These are phyloP conservation scores for Diaporthe sp. DNA, from an alignment of 2,329 filamentous ascomycete genomes.

Conservation along the genomic window DNA sequence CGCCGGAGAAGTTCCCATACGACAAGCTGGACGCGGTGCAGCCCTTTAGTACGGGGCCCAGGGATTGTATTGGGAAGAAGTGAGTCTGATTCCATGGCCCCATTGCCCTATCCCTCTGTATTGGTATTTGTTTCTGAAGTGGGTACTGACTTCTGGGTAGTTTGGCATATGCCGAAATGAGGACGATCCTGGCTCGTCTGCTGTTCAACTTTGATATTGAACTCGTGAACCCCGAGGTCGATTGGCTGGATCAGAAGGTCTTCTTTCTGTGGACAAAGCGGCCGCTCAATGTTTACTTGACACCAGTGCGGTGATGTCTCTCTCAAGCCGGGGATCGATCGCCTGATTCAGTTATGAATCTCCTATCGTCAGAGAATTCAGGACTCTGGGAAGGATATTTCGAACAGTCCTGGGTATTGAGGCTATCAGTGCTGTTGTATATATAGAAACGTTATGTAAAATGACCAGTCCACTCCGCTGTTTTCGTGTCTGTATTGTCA, in stretches of 20 bases:
- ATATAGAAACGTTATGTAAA: not conserved
- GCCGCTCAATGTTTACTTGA: constrained; percentile 49
- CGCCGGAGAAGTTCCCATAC: constrained; percentile 48
- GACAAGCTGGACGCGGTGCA: constrained; percentile 57
- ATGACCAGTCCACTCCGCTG: not conserved
- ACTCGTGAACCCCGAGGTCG: constrained; percentile 47
- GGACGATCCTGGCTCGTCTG: constrained; percentile 57
- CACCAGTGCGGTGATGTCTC: constrained; percentile 38
- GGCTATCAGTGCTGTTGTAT: no score
- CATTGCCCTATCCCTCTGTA: not conserved
- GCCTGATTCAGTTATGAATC: not conserved
- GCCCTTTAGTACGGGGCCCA: constrained; percentile 59
- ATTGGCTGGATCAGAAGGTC: constrained; percentile 53
- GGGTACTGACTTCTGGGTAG: constrained; percentile 40
- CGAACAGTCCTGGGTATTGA: no score
- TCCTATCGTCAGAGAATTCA: not conserved
- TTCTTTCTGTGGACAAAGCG: constrained; percentile 54
- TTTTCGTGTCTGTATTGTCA: no score
- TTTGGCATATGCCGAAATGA: constrained; percentile 61
- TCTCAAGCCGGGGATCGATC: not conserved
- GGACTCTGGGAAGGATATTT: not conserved
- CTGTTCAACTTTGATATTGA: constrained; percentile 61
- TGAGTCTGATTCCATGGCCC: constrained; percentile 41
- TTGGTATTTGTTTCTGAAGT: not conserved
- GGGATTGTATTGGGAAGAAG: constrained; percentile 63